A percentile compares a stretch with the other conserved stretches of the same genome.
Conservation (phyloP, 1,284 basidiomycete species). For the Hymenochaete sp. region DNA sequence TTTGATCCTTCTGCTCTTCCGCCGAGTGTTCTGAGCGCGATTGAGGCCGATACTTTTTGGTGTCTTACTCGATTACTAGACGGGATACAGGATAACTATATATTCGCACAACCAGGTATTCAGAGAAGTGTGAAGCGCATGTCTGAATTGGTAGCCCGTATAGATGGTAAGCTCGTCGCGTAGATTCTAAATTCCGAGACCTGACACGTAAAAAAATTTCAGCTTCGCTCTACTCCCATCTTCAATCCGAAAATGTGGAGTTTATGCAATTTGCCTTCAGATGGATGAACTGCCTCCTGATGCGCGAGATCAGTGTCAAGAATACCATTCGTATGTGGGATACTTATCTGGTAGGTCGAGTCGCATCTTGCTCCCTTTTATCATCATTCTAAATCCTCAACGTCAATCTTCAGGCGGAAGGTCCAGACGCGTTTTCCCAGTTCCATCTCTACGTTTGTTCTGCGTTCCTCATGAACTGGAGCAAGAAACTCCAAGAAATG, state of each 20-base stretch:
- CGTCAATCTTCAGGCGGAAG: constrained; percentile 65
- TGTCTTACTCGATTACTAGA: constrained; percentile 89
- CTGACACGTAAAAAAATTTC: neutral
- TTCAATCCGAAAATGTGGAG: constrained; percentile 86
- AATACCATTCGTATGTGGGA: constrained; percentile 99
- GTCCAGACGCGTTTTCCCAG: constrained; percentile 90
- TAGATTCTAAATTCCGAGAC: constrained; percentile 33
- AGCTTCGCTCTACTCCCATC: constrained; percentile 78
- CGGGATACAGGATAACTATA: constrained; percentile 97
- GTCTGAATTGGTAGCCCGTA: constrained; percentile 85
- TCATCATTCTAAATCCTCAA: constrained; percentile 6
- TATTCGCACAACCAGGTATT: constrained; percentile 90
- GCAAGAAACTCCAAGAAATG: constrained; percentile 83
- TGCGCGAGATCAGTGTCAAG: constrained; percentile 91
- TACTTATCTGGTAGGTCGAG: constrained; percentile 78
- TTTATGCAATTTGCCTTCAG: constrained; percentile 98
- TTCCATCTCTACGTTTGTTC: constrained; percentile 96
- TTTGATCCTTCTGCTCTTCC: constrained; percentile 79
- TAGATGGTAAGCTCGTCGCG: constrained; percentile 58
- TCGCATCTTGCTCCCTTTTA: constrained; percentile 2
- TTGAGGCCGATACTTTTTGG: constrained; percentile 97
- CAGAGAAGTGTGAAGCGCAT: constrained; percentile 86
- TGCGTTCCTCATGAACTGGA: constrained; percentile 89
- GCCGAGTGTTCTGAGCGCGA: constrained; percentile 59
- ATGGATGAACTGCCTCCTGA: constrained; percentile 97